Conservation (phyloP, 164 flowering plant genomes). For the Vitis rotundifolia region DNA sequence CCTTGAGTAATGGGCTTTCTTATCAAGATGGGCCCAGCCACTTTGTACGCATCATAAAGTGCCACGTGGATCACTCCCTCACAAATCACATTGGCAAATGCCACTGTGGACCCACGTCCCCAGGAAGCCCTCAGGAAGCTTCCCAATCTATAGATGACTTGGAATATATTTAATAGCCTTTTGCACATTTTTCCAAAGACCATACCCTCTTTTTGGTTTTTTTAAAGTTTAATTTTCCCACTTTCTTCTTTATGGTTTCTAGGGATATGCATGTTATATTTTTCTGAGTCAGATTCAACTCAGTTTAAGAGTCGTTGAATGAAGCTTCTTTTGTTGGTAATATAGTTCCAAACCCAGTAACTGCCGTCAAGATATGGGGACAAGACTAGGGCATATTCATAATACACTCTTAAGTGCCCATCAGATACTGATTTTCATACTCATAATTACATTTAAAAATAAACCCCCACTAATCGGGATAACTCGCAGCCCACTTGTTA, state of each 20-base stretch:
- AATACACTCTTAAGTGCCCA: no score
- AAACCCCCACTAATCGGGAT: background rate
- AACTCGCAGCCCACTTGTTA: background rate
- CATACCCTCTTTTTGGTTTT: background rate
- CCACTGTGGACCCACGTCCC: conserved; percentile 18
- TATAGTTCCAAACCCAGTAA: no score
- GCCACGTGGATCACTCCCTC: conserved; percentile 13
- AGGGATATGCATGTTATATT: conserved; percentile 6
- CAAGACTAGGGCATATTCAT: no score
- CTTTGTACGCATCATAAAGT: conserved; percentile 14
- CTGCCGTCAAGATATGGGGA: no score
- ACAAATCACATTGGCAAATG: conserved; percentile 11
- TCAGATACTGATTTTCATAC: background rate
- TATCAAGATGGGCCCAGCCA: conserved; percentile 32
- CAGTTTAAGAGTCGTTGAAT: background rate
- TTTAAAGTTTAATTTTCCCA: background rate
- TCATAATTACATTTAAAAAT: background rate
- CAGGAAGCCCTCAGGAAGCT: conserved; percentile 11
- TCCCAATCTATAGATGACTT: conserved; percentile 5
- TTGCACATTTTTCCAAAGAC: conserved; percentile 6
- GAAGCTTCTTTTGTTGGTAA: background rate
- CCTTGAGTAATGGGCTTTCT: conserved; percentile 18
- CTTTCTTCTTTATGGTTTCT: background rate
- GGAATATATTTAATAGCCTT: conserved; percentile 3
- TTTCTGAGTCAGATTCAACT: conserved; percentile 20